Evolutionary conservation across 495 filamentous ascomycete genomes (phyloP), one percentile per base, ranked within the genome.

Genomic region (Aspergillus heteromorphus): DNA sequence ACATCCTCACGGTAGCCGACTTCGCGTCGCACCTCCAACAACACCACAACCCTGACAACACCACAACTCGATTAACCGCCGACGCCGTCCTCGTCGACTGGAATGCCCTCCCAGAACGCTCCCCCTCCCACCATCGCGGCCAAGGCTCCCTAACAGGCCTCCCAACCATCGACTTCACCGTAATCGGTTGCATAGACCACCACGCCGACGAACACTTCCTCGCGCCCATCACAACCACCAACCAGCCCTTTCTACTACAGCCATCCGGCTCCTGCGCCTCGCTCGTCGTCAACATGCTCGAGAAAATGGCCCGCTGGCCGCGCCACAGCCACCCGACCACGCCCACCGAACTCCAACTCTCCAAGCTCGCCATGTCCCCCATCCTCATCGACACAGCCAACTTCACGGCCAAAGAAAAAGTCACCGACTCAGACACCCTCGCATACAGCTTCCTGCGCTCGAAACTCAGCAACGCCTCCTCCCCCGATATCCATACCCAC

Each of bases 181-280:
- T 92, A 0, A 62, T 79, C 6, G 93, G 87, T n/a, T 89, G 88
- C 53, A 85, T 98, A 41, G 93, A 98, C 66, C 93, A 98, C 69
- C 95, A 97, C 65, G 83, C 81, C 0, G 89, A 98, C 59, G 93
- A 98, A 63, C 58, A 73, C 30, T 74, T 71, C 18, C 73, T 95
- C 0, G 79, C 85, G 0, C 36, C 55, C 10, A 23, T 42, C 42
- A 4, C 43, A 60, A 7, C 54, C 57, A 4, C 8, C 13, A 18
- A 49, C 38, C 42, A 67, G 6, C 85, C 87, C 2, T 73, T 86
- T 9, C 71, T 92, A 0, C 79, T 97, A 13, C 71, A 82, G 40
- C 85, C 80, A 45, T 72, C 78, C 27, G 88, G 92, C 0, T 93
- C 88, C 57, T 98, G 93, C 72, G 78, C 83, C 40, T 91, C 87